Conservation (phyloP, 2,329 filamentous ascomycete genomes). For the Aspergillus puulaauensis region DNA sequence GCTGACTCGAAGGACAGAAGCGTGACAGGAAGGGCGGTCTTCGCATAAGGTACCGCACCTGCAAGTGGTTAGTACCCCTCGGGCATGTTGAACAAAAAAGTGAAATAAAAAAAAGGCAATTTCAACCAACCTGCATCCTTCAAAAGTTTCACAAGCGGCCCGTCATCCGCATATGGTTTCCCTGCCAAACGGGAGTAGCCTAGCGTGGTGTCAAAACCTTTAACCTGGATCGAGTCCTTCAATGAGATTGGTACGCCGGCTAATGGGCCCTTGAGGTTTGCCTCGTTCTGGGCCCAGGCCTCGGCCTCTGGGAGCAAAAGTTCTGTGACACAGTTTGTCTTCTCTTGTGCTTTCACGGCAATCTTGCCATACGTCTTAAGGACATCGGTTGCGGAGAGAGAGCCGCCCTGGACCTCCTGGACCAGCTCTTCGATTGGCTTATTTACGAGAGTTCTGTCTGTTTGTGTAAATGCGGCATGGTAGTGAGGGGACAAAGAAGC, state of each 20-base stretch:
- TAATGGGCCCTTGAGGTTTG: constrained; percentile 77
- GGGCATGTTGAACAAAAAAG: background rate
- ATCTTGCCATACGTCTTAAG: constrained; percentile 86
- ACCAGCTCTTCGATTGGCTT: constrained; percentile 78
- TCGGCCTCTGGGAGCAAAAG: constrained; percentile 78
- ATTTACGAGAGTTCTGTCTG: constrained; percentile 67
- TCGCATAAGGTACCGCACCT: constrained; percentile 85
- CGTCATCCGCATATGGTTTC: constrained; percentile 67
- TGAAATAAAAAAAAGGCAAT: background rate
- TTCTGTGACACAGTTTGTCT: constrained; percentile 89
- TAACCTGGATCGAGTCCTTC: constrained; percentile 76
- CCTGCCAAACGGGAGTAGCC: constrained; percentile 74
- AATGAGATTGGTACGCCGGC: constrained; percentile 84
- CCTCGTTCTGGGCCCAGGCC: constrained; percentile 61
- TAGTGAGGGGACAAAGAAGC: constrained; percentile 65
- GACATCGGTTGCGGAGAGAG: constrained; percentile 66
- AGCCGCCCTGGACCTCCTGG: constrained; percentile 69
- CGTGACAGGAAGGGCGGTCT: constrained; percentile 86
- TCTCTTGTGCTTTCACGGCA: constrained; percentile 76
- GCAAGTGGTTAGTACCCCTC: background rate
- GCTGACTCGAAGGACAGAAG: constrained; percentile 82
- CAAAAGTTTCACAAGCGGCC: constrained; percentile 70
- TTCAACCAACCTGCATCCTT: constrained; percentile 67
- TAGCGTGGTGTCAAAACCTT: constrained; percentile 78
- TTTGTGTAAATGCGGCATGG: constrained; percentile 61